phyloP scores from a whole-genome alignment of 352 stramenopile genomes.

The Pythium utonaiense region DNA sequence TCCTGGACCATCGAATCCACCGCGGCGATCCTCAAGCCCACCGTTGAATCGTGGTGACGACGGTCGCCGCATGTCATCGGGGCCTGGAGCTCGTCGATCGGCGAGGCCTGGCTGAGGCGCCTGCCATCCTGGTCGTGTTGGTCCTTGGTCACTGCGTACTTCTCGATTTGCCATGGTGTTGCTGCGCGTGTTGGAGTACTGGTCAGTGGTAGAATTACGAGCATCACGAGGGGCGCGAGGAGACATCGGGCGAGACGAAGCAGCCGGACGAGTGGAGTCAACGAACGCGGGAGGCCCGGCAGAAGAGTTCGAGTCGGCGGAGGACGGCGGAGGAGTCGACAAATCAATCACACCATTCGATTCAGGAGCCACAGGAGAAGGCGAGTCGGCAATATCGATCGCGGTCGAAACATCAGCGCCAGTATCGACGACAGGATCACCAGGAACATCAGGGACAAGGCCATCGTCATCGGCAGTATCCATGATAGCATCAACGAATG shows the following conservation, averaged over 20 bases:
- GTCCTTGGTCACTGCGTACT: background rate
- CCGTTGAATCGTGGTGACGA: background rate
- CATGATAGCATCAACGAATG: constrained; percentile 1
- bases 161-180: background rate
- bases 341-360: constrained; percentile 1
- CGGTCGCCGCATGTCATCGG: background rate
- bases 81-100: constrained; percentile 1
- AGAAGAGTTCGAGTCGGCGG: background rate
- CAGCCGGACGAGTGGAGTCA: background rate
- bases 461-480: constrained; percentile 10
- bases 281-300: background rate
- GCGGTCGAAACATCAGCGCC: background rate
- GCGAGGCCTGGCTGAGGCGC: constrained; percentile 6
- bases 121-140: constrained; percentile 5
- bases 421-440: background rate
- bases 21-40: background rate
- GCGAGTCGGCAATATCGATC: background rate
- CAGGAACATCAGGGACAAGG: background rate
- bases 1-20: constrained; percentile 2
- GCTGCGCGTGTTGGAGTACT: constrained; percentile 12
- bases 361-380: background rate
- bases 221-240: background rate
- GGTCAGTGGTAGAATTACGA: background rate
- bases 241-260: background rate
- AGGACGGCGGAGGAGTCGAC: background rate